Base-by-base conservation (phyloP, 208 protist species). In the Leptomonas seymouri region DNA sequence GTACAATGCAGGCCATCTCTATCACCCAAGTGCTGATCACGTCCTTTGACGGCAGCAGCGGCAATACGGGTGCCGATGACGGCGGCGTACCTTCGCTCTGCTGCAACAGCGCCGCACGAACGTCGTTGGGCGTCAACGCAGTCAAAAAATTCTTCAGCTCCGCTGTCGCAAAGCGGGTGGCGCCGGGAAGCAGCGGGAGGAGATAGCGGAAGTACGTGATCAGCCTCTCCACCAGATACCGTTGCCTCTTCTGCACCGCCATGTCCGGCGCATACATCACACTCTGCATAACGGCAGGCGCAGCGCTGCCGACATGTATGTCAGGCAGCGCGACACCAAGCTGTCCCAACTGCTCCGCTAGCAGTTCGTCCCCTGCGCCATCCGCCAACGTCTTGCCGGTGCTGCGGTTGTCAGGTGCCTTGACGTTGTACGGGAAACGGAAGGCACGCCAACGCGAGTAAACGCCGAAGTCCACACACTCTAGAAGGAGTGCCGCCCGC, bases 361-460 rank as follows among this genome's bases (percentile, higher is more conserved):
- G 62, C 20, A 93, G 60, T 53, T 91, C 87, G 18, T 85, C 80
- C n/a, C 67, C 81, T 23, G 78, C 84, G n/a, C 78, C 77, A 46
- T 80, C 76, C 15, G 61, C 83, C 44, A 70, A n/a, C 21, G 67
- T 23, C 30, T 39, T 41, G 2, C 25, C 60, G 18, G 56, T 25
- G 25, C 56, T 18, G 61, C 27, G 48, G 31, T 54, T 54, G 21
- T 87, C 64, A 2, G 80, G 71, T 1, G 67, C 70, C 67, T 96
- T 96, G 14, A 94, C 85, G 71, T 90, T 92, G 68, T 94, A 96
- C 27, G 91, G 91, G 23, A 96, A 78, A 14, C 91, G 85, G 60
- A 96, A 94, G 8, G 91, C 86, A 12, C 91, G 86, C 86, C 87
- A 96, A 2, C 91, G 84, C 2, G 85, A 81, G 80, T 96, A 96